phyloP scores from a whole-genome alignment of 2,329 filamentous ascomycete species.

The Davidsoniella australis region DNA sequence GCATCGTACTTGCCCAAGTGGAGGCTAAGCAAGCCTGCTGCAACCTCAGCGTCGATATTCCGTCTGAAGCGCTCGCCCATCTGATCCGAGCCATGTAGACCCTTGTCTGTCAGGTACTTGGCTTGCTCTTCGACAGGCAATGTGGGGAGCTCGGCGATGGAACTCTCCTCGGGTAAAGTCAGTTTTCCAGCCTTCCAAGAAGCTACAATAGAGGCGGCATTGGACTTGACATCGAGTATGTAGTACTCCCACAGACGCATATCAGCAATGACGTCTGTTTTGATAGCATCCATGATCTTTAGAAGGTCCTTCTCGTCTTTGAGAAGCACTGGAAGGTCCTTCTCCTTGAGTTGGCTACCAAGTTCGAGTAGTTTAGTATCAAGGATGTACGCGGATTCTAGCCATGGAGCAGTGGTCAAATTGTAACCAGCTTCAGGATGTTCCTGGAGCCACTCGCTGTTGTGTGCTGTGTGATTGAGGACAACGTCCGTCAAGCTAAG shows the following conservation, averaged over 20 bases:
- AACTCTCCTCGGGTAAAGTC: constrained; percentile 30
- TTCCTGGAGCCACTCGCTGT: constrained; percentile 82
- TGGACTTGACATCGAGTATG: constrained; percentile 58
- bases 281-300: constrained; percentile 69
- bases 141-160: constrained; percentile 14
- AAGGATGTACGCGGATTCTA: constrained; percentile 45
- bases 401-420: constrained; percentile 68
- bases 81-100: constrained; percentile 51
- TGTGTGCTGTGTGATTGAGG: constrained; percentile 93
- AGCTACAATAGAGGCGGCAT: constrained; percentile 50
- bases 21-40: constrained; percentile 29
- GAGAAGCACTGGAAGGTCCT: constrained; percentile 62
- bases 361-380: constrained; percentile 53
- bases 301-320: constrained; percentile 55
- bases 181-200: constrained; percentile 51
- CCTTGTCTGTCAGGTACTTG: constrained; percentile 49
- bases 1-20: constrained; percentile 32
- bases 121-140: constrained; percentile 27
- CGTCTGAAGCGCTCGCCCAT: constrained; percentile 69
- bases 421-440: constrained; percentile 96
- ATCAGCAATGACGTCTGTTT: constrained; percentile 58
- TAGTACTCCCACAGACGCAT: constrained; percentile 91
- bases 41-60: constrained; percentile 48
- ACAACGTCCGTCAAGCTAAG: constrained; percentile 90
- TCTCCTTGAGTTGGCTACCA: constrained; percentile 50